These are phyloP conservation scores for Echium plantagineum DNA, from an alignment of 257 asterid species.

Conservation along the genomic window DNA sequence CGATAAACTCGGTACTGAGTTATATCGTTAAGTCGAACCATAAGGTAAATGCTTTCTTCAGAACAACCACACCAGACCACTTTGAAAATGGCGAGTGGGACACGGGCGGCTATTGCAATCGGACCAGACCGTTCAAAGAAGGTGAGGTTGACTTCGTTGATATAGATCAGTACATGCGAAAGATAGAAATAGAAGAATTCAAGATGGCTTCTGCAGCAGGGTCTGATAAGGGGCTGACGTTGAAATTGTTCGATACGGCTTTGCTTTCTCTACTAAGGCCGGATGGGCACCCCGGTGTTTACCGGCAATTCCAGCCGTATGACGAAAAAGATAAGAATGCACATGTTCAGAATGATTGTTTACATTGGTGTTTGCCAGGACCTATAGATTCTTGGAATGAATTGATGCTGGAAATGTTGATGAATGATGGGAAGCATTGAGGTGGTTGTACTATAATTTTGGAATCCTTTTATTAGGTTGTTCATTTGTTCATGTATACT, in stretches of 20 bases:
- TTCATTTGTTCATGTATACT: not conserved
- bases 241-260: constrained; percentile 46
- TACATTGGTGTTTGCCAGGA: constrained; percentile 98
- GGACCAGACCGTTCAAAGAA: constrained; percentile 42
- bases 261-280: constrained; percentile 47
- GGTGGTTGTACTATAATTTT: not conserved
- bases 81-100: constrained; percentile 74
- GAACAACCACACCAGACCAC: constrained; percentile 61
- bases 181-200: constrained; percentile 50
- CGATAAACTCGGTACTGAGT: constrained; percentile 33
- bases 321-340: constrained; percentile 32
- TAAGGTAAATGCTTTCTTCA: constrained; percentile 26
- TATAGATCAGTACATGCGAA: constrained; percentile 28
- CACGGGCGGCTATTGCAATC: constrained; percentile 58
- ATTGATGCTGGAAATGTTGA: constrained; percentile 54
- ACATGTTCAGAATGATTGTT: constrained; percentile 70
- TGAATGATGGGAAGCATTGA: constrained; percentile 2
- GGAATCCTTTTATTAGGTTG: not conserved
- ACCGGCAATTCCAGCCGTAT: constrained; percentile 59
- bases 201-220: constrained; percentile 20
- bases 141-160: constrained; percentile 27
- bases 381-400: constrained; percentile 97
- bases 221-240: constrained; percentile 11
- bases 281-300: constrained; percentile 77
- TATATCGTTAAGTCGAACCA: constrained; percentile 24